phyloP scores from a whole-genome alignment of 1,139 yeast species.

The Candida gigantensis region DNA sequence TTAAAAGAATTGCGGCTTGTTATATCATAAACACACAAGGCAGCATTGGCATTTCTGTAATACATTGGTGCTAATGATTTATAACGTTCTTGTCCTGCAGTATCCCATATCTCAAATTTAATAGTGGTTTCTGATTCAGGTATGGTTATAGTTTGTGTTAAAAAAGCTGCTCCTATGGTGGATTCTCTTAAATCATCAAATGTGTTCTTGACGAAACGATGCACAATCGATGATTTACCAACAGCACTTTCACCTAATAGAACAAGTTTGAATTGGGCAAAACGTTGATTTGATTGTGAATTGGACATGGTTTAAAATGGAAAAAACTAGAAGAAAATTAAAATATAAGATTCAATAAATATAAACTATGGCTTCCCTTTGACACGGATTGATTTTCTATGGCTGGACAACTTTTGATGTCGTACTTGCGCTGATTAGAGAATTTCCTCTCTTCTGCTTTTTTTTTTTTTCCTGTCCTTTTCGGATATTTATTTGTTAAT shows the following conservation, averaged over 20 bases:
- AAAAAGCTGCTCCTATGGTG: constrained; percentile 95
- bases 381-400: no score
- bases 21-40: constrained; percentile 38
- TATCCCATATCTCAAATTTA: constrained; percentile 52
- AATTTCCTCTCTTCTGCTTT: no score
- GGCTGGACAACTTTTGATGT: no score
- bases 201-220: constrained; percentile 61
- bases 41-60: constrained; percentile 46
- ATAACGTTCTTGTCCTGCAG: constrained; percentile 53
- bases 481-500: no score
- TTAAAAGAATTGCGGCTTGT: constrained; percentile 60
- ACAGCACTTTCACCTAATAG: constrained; percentile 52
- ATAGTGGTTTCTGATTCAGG: constrained; percentile 39
- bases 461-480: no score
- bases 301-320: constrained; percentile 6
- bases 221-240: constrained; percentile 50
- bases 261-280: constrained; percentile 49
- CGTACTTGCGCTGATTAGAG: no score
- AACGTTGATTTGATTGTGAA: constrained; percentile 1
- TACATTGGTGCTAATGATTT: constrained; percentile 52
- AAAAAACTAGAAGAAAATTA: no score
- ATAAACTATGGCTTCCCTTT: no score
- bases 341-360: no score
- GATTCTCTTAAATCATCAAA: constrained; percentile 94
- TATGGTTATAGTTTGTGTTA: constrained; percentile 77